These are phyloP conservation scores for Saccharomycopsis phalli DNA, from an alignment of 1,139 yeast species.

Conservation along the genomic window DNA sequence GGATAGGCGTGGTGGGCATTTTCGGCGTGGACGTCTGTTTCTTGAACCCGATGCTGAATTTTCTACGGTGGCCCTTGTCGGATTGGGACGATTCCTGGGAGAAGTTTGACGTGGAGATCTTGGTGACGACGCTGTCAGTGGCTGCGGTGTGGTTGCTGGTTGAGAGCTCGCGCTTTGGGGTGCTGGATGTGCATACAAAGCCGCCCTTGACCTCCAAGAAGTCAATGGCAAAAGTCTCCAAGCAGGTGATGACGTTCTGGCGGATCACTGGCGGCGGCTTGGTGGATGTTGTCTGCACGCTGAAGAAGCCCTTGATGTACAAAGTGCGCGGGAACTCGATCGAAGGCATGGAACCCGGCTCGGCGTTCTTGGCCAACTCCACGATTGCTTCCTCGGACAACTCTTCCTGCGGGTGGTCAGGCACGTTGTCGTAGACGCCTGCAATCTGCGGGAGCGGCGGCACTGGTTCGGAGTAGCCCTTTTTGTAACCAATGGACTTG, in stretches of 20 bases:
- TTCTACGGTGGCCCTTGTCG: constrained; percentile 43
- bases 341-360: constrained; percentile 80
- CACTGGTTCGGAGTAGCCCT: constrained; percentile 20
- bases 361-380: constrained; percentile 60
- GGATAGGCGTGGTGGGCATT: constrained; percentile 23
- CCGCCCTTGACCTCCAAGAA: constrained; percentile 93
- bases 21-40: constrained; percentile 31
- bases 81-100: constrained; percentile 17
- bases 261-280: constrained; percentile 86
- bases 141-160: constrained; percentile 21
- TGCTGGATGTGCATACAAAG: constrained; percentile 71
- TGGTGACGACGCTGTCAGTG: constrained; percentile 9
- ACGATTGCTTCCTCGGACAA: constrained; percentile 58
- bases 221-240: constrained; percentile 69
- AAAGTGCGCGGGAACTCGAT: constrained; percentile 89
- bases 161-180: constrained; percentile 25
- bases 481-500: constrained; percentile 35
- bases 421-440: constrained; percentile 4
- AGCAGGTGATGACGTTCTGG: constrained; percentile 70
- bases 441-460: constrained; percentile 22
- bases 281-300: constrained; percentile 92
- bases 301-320: constrained; percentile 87
- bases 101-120: constrained; percentile 16
- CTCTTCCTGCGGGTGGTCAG: constrained; percentile 42
- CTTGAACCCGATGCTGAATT: constrained; percentile 51